Evolutionary conservation across 2,329 filamentous ascomycete genomes (phyloP), one percentile per base, ranked within the genome.

Genomic region (Zymoseptoria passerinii): DNA sequence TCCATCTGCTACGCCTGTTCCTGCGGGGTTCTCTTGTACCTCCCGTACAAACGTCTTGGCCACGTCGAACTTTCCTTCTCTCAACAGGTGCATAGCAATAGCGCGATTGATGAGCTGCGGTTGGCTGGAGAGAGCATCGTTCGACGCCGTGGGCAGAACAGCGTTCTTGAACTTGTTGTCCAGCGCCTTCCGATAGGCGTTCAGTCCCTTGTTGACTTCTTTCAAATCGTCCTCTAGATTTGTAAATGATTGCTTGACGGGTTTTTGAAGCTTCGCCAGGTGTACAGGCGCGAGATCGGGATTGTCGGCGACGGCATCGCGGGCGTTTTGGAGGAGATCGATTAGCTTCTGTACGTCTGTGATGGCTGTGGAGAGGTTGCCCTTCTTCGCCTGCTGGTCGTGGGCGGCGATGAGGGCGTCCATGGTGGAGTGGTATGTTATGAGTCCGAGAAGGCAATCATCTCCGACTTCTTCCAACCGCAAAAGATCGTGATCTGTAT

Each of bases 41-140:
- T 97, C 94, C 13, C 81, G 77, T 53, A 96, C 83, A 67, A 99
- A 96, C 1, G 86, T 90, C 16, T 86, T 85, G 10, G 92, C 92
- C 1, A 96, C 92, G 20, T 81, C 81, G 73, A 99, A 99, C 70
- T 96, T 89, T 53, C 94, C 94, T 75, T 97, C 92, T 48, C 94
- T 89, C 48, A 99, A 81, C 20, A 99, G 82, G 71, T 99, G 94
- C 91, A 97, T 96, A 8, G 89, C 89, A 66, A 99, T 95, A 6
- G 94, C 92, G 58, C 92, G 85, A 75, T 96, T 95, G 70, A 97
- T 90, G 10, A 96, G 80, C 16, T 81, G 79, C 3, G 88, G 82
- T 64, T 95, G 85, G 19, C 86, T 82, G 1, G 84, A 85, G 73
- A 96, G 84, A 35, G 86, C 87, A 73, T 95, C 90, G 8, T 90